Conservation (phyloP, 495 filamentous ascomycete species). For the Aspergillus cristatus region DNA sequence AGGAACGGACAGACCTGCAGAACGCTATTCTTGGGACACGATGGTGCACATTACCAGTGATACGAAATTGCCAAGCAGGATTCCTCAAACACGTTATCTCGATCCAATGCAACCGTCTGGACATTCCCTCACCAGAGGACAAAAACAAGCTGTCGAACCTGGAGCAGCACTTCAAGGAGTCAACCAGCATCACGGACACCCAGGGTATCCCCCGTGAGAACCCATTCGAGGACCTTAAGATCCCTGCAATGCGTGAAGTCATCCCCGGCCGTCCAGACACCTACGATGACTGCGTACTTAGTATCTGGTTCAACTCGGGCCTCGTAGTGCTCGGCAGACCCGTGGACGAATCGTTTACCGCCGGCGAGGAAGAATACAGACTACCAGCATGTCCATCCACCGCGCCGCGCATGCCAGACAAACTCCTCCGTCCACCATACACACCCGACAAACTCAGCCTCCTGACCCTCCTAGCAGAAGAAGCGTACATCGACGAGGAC, state of each 20-base stretch:
- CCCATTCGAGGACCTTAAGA: no score
- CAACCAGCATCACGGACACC: constrained; percentile 9
- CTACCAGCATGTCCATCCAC: constrained; percentile 19
- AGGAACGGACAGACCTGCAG: constrained; percentile 21
- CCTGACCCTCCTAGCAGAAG: constrained; percentile 22
- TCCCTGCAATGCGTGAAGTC: no score
- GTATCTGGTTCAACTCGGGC: constrained; percentile 31
- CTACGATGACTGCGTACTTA: constrained; percentile 16
- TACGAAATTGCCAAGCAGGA: constrained; percentile 32
- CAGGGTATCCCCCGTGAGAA: no score
- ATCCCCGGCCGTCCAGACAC: not conserved
- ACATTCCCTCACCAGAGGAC: constrained; percentile 16
- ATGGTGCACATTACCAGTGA: constrained; percentile 36
- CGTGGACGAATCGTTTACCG: constrained; percentile 7
- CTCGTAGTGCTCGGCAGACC: constrained; percentile 24
- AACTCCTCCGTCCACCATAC: constrained; percentile 37
- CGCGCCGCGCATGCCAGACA: constrained; percentile 28
- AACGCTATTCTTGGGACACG: constrained; percentile 27
- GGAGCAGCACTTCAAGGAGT: constrained; percentile 12
- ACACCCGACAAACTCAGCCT: constrained; percentile 32
- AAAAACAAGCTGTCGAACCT: constrained; percentile 10
- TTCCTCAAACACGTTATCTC: constrained; percentile 27
- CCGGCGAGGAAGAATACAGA: constrained; percentile 22
- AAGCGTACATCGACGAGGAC: constrained; percentile 31
- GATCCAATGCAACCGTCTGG: constrained; percentile 15